These are phyloP conservation scores for Flaveria floridana DNA, from an alignment of 140 eudicot genomes.

Conservation along the genomic window DNA sequence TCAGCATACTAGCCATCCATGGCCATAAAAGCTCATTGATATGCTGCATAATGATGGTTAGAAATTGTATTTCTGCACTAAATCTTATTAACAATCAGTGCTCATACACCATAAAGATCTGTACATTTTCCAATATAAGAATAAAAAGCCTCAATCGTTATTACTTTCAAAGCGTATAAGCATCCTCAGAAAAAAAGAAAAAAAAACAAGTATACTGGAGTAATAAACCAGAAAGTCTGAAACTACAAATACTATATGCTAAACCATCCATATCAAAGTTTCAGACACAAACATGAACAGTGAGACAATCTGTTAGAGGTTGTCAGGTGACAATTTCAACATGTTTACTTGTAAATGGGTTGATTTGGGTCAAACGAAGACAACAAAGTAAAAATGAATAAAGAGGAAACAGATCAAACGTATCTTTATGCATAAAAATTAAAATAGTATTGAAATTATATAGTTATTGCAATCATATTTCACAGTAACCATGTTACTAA, in stretches of 20 bases:
- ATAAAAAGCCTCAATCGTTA: background rate
- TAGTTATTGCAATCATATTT: background rate
- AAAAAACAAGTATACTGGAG: background rate
- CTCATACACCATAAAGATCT: background rate
- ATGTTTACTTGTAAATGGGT: background rate
- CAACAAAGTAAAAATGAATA: background rate
- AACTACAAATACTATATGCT: background rate
- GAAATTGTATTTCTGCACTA: conserved; percentile 5
- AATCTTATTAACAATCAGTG: background rate
- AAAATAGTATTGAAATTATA: background rate
- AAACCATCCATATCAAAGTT: background rate
- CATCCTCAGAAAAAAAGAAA: background rate
- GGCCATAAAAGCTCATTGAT: background rate
- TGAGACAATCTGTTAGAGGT: background rate
- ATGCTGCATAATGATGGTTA: background rate
- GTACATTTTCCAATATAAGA: background rate
- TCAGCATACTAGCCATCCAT: background rate
- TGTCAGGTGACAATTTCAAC: background rate
- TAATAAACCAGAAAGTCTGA: background rate
- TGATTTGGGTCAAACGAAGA: background rate
- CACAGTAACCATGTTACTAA: background rate
- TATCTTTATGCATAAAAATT: background rate
- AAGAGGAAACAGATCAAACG: background rate
- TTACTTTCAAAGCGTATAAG: background rate
- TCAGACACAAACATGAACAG: background rate